Conservation (phyloP, 805 yeast genomes). For the Kodamaea fukazawae region DNA sequence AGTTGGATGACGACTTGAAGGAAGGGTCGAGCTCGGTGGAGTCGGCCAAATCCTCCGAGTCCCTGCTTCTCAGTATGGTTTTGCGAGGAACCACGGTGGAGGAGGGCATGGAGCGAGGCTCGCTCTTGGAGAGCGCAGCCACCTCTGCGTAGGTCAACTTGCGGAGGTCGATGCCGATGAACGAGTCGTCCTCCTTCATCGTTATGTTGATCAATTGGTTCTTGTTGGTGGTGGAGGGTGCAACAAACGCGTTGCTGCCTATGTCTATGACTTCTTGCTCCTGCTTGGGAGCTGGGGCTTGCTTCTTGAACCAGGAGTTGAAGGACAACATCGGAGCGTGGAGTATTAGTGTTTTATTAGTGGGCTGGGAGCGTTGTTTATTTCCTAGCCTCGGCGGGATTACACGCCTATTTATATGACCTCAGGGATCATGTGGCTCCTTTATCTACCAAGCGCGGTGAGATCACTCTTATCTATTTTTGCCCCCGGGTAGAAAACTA, state of each 20-base stretch:
- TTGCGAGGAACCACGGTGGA: neutral
- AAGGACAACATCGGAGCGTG: conserved; percentile 5
- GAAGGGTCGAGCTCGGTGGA: conserved; percentile 14
- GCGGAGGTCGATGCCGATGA: conserved; percentile 35
- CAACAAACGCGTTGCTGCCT: conserved; percentile 26
- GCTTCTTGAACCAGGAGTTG: conserved; percentile 16
- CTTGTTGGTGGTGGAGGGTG: conserved; percentile 25
- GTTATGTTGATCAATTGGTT: conserved; percentile 30
- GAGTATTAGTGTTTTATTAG: no score
- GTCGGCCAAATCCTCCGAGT: conserved; percentile 8
- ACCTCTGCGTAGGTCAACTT: conserved; percentile 46
- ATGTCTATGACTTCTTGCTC: conserved; percentile 14
- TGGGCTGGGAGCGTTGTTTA: neutral
- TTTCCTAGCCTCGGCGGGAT: conserved; percentile 1
- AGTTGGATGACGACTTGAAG: conserved; percentile 20
- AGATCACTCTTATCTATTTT: neutral
- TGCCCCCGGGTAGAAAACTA: no score
- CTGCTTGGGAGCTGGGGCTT: conserved; percentile 5
- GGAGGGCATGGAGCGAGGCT: conserved; percentile 3
- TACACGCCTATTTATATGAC: conserved; percentile 3
- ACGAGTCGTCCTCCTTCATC: conserved; percentile 33
- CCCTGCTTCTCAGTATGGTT: neutral
- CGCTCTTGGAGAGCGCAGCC: conserved; percentile 26
- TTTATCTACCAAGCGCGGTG: conserved; percentile 4
- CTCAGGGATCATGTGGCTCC: conserved; percentile 5